These are phyloP conservation scores for Aspergillus ochraceus DNA, from an alignment of 2,329 filamentous ascomycete species.

Conservation along the genomic window DNA sequence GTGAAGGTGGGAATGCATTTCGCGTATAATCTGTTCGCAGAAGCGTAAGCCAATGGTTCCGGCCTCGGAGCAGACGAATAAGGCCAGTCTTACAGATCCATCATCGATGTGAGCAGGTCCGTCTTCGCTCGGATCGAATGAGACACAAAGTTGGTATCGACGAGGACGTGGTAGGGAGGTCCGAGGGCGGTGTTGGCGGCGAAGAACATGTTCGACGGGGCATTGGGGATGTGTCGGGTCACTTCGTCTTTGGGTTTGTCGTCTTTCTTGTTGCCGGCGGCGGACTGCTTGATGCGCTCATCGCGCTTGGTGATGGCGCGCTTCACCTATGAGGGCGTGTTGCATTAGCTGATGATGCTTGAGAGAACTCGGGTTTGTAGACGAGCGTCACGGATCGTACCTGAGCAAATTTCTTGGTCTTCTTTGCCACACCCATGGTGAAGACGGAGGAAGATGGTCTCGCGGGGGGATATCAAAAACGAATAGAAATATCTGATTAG, in stretches of 20 bases:
- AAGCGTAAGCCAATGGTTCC: constrained; percentile 6
- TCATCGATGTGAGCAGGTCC: constrained; percentile 81
- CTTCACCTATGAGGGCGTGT: constrained; percentile 45
- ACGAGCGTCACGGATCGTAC: constrained; percentile 56
- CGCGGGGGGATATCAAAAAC: background rate
- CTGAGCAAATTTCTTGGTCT: constrained; percentile 85
- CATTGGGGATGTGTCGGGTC: constrained; percentile 32
- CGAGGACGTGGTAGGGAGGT: constrained; percentile 76
- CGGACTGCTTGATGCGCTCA: constrained; percentile 20
- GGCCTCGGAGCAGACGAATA: background rate
- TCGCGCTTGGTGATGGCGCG: constrained; percentile 22
- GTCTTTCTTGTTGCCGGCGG: constrained; percentile 7
- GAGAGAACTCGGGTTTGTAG: background rate
- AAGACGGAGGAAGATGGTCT: background rate
- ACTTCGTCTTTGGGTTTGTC: constrained; percentile 18
- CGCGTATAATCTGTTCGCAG: constrained; percentile 66
- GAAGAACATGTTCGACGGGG: constrained; percentile 83
- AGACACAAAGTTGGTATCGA: constrained; percentile 88
- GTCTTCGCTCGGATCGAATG: constrained; percentile 92
- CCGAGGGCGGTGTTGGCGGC: constrained; percentile 82
- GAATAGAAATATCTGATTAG: background rate
- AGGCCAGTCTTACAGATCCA: constrained; percentile 61
- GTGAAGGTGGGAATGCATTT: constrained; percentile 90
- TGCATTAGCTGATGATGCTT: constrained; percentile 47
- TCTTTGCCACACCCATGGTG: constrained; percentile 85